A percentile compares a stretch with the other conserved stretches of the same genome.
phyloP scores from a whole-genome alignment of 805 yeast genomes.

The Scheffersomyces stipitis region DNA sequence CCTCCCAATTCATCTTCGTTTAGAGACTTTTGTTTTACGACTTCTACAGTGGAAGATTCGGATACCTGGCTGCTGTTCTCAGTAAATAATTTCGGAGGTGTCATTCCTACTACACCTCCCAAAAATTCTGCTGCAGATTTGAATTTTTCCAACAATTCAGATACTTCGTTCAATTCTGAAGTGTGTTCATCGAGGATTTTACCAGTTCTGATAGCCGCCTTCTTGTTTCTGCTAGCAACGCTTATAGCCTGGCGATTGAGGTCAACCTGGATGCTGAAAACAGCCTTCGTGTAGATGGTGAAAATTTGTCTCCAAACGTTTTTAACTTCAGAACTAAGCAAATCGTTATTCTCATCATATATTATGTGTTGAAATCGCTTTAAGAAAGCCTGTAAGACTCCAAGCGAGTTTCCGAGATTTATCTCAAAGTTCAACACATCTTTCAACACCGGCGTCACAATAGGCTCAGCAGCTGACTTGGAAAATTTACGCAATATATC shows the following conservation, averaged over 20 bases:
- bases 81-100: slow-evolving; percentile 13
- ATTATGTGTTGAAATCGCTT: slow-evolving; percentile 44
- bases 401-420: slow-evolving; percentile 27
- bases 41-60: slow-evolving; percentile 16
- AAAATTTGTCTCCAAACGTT: slow-evolving; percentile 35
- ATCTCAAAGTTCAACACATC: slow-evolving; percentile 29
- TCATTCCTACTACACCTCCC: slow-evolving; percentile 36
- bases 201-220: slow-evolving; percentile 68
- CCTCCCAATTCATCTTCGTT: slow-evolving; percentile 26
- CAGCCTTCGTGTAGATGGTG: slow-evolving; percentile 42
- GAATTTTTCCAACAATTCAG: slow-evolving; percentile 46
- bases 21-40: slow-evolving; percentile 18
- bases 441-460: slow-evolving; percentile 43
- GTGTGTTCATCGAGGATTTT: slow-evolving; percentile 47
- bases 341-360: slow-evolving; percentile 21
- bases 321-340: slow-evolving; percentile 27
- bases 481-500: slow-evolving; percentile 36
- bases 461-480: slow-evolving; percentile 28
- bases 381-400: slow-evolving; percentile 48
- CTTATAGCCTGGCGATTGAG: slow-evolving; percentile 36
- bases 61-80: slow-evolving; percentile 9
- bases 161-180: slow-evolving; percentile 29
- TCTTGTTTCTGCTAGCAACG: slow-evolving; percentile 42
- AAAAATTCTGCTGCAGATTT: slow-evolving; percentile 42
- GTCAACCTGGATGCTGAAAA: slow-evolving; percentile 34